Conservation (phyloP, 2,329 filamentous ascomycete species). For the Trichoderma koningii region DNA sequence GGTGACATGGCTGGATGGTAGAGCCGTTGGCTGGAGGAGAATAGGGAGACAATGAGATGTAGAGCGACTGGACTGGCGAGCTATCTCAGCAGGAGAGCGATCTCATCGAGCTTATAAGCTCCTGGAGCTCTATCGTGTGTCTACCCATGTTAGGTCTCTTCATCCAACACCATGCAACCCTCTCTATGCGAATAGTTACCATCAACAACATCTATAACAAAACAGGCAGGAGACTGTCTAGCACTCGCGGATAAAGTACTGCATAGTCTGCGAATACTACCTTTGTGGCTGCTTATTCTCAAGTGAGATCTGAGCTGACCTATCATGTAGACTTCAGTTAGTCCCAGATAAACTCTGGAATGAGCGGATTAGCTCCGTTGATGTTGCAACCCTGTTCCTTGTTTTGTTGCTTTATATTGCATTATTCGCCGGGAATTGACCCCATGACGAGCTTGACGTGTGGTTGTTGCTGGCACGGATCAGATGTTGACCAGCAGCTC, state of each 20-base stretch:
- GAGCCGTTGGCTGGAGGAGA: background rate
- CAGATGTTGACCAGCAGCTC: background rate
- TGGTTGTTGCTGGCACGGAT: background rate
- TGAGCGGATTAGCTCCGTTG: constrained; percentile 4
- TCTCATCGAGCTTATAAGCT: constrained; percentile 7
- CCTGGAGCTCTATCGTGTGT: background rate
- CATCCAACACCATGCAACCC: background rate
- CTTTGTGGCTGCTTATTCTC: background rate
- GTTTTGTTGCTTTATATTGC: background rate
- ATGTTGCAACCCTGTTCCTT: background rate
- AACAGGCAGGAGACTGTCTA: constrained; percentile 8
- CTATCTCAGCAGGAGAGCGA: background rate
- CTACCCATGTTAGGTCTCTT: no score
- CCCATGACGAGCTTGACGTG: background rate
- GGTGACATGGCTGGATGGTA: background rate
- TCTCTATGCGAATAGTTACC: background rate
- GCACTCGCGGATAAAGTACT: background rate
- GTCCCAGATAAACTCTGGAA: background rate
- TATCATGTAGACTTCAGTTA: constrained; percentile 1
- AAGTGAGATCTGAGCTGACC: background rate
- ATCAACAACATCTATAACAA: background rate
- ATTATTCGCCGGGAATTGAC: background rate
- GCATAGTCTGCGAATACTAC: constrained; percentile 10
- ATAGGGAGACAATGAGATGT: background rate
- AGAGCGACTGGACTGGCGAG: background rate